A percentile compares a stretch with the other conserved stretches of the same genome.
Evolutionary conservation across 2,329 filamentous ascomycete species (phyloP).

Genomic region (Epicoccum sorghinum): DNA sequence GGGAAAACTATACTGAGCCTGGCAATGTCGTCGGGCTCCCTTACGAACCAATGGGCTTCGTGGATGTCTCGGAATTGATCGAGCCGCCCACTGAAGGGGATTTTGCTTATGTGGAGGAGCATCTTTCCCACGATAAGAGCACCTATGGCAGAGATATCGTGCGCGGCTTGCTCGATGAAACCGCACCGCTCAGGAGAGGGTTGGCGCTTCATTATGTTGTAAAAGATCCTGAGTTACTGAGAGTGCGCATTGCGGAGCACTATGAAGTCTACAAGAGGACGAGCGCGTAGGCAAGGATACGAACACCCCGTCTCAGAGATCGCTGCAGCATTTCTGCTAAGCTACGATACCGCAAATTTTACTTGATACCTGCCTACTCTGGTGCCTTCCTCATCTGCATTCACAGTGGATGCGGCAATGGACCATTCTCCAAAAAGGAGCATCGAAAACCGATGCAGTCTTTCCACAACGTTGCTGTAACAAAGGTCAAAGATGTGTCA

Average conservation of each 20-base stretch:
- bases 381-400: too few species aligned
- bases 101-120: constrained; percentile 16
- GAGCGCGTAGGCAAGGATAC: neutral
- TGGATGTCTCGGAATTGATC: constrained; percentile 19
- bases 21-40: neutral
- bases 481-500: neutral
- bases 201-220: constrained; percentile 27
- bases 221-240: constrained; percentile 29
- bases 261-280: constrained; percentile 18
- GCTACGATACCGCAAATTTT: too few species aligned
- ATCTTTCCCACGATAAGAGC: neutral
- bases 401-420: neutral
- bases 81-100: constrained; percentile 17
- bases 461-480: neutral
- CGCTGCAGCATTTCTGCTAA: too few species aligned
- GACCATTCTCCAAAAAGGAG: neutral
- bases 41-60: constrained; percentile 20
- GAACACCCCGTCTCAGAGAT: neutral
- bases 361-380: too few species aligned
- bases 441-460: neutral
- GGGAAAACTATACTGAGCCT: constrained; percentile 2
- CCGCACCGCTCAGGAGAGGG: constrained; percentile 16
- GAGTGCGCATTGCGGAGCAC: constrained; percentile 27
- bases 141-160: neutral
- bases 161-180: constrained; percentile 19